These are phyloP conservation scores for Stagonosporopsis tanaceti DNA, from an alignment of 2,329 filamentous ascomycete genomes.

Conservation along the genomic window DNA sequence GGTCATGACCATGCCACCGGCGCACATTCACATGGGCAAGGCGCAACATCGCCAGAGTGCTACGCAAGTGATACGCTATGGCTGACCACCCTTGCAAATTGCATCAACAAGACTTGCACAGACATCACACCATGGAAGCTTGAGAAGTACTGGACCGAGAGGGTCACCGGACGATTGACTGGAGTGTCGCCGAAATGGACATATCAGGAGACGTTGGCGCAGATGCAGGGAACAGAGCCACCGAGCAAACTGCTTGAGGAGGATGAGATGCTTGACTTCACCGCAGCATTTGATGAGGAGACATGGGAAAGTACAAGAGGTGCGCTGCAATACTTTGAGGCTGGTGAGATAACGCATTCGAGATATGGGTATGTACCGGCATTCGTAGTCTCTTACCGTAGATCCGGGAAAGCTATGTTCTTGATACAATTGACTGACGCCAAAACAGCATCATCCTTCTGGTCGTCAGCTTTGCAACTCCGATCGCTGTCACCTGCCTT, in stretches of 20 bases:
- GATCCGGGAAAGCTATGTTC: not conserved
- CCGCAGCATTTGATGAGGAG: slow-evolving; percentile 21
- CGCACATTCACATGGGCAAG: slow-evolving; percentile 13
- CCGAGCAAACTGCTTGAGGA: slow-evolving; percentile 14
- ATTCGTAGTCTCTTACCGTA: not conserved
- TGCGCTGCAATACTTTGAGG: slow-evolving; percentile 19
- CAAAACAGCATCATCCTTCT: slow-evolving; percentile 27
- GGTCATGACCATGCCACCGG: slow-evolving; percentile 15
- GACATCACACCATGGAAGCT: slow-evolving; percentile 26
- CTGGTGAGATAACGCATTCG: slow-evolving; percentile 21
- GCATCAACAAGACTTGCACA: slow-evolving; percentile 36
- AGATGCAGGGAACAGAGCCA: slow-evolving; percentile 13
- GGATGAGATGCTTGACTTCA: slow-evolving; percentile 25
- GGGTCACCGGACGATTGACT: slow-evolving; percentile 10
- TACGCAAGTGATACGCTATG: slow-evolving; percentile 34
- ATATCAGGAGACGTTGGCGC: slow-evolving; percentile 27
- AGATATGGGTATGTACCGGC: slow-evolving; percentile 22
- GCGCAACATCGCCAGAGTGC: slow-evolving; percentile 33
- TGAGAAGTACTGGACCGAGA: slow-evolving; percentile 31
- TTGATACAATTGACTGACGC: not conserved
- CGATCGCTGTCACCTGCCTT: slow-evolving; percentile 27
- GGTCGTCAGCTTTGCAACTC: slow-evolving; percentile 27
- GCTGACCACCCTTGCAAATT: slow-evolving; percentile 41
- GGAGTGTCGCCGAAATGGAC: slow-evolving; percentile 27
- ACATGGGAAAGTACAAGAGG: slow-evolving; percentile 14